These are phyloP conservation scores for Gossypium mustelinum DNA, from an alignment of 345 rosid genomes.

Conservation along the genomic window DNA sequence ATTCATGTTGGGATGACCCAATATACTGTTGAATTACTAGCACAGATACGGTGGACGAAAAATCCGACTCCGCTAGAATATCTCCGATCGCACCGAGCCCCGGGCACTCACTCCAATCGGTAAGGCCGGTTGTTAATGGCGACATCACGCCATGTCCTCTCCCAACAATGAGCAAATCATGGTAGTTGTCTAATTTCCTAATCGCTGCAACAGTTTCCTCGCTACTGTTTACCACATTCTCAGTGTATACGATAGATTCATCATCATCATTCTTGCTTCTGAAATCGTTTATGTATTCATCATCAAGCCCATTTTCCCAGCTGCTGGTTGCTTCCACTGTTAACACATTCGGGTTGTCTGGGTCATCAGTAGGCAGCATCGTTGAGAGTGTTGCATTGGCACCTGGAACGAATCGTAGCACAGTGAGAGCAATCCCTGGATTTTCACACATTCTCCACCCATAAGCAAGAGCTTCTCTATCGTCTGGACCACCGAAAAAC, in stretches of 20 bases:
- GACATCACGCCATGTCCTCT: conserved; percentile 75
- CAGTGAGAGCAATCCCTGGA: conserved; percentile 54
- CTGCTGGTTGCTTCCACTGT: conserved; percentile 24
- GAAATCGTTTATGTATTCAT: conserved; percentile 51
- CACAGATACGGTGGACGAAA: conserved; percentile 73
- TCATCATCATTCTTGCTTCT: conserved; percentile 34
- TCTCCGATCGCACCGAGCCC: conserved; percentile 99
- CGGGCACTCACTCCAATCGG: conserved; percentile 97
- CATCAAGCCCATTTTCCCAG: conserved; percentile 54
- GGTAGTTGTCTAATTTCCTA: conserved; percentile 58
- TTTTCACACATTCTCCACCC: conserved; percentile 83
- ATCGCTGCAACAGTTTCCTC: conserved; percentile 80
- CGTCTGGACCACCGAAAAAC: conserved; percentile 85
- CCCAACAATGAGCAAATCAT: conserved; percentile 82
- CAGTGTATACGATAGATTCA: conserved; percentile 43
- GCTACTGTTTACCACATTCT: conserved; percentile 60
- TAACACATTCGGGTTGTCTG: conserved; percentile 15
- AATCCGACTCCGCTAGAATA: conserved; percentile 84
- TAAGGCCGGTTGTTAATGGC: conserved; percentile 76
- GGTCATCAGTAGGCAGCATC: neutral
- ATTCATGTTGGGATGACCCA: conserved; percentile 36
- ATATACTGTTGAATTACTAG: conserved; percentile 77
- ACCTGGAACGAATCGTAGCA: conserved; percentile 50
- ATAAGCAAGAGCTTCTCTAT: conserved; percentile 75
- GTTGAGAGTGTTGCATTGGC: conserved; percentile 30